Evolutionary conservation across 2,329 filamentous ascomycete species (phyloP), one percentile per base, ranked within the genome.

Genomic region (Pseudodiploospora longispora): DNA sequence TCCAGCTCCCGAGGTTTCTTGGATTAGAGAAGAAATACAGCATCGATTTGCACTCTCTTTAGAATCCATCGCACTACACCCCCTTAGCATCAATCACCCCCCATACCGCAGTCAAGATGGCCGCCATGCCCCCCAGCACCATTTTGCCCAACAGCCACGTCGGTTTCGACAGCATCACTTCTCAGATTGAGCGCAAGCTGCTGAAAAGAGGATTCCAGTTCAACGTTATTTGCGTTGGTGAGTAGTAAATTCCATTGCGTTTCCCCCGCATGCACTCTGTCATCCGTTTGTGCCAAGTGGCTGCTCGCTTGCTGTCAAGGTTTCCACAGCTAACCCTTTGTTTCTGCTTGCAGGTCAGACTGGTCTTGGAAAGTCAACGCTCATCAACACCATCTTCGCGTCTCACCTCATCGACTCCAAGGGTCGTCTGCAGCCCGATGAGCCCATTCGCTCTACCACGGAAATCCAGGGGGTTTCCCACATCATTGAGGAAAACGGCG

Each of bases 351-450:
- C 64, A 97, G 93, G 93, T 63, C 93, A 98, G 75, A 98, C 93
- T 51, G 93, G 93, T 68, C 82, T 98, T 59, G 93, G 93, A 71
- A 98, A 98, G 76, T 97, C 91, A 46, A 98, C 93, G 51, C 74
- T 98, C 65, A 95, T 98, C 80, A 98, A 98, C 80, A 98, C 93
- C 71, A 96, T 98, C 76, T 98, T 98, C 72, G 93, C 93, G 57
- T 97, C 93, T 57, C 93, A 98, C 76, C 81, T 98, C 59, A 96
- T 98, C 71, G 91, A 98, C 70, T 95, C 89, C 65, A 98, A 98
- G 78, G 93, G 93, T 63, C 88, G 93, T 63, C 76, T 97, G 62
- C 75, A 84, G 50, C 93, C 93, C 54, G 87, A 95, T 63, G 93
- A 98, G 76, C 83, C 85, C 59, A 87, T 95, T 60, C 88, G 93